Evolutionary conservation across 805 yeast genomes (phyloP).

Genomic region (Wickerhamiella shivajii): DNA sequence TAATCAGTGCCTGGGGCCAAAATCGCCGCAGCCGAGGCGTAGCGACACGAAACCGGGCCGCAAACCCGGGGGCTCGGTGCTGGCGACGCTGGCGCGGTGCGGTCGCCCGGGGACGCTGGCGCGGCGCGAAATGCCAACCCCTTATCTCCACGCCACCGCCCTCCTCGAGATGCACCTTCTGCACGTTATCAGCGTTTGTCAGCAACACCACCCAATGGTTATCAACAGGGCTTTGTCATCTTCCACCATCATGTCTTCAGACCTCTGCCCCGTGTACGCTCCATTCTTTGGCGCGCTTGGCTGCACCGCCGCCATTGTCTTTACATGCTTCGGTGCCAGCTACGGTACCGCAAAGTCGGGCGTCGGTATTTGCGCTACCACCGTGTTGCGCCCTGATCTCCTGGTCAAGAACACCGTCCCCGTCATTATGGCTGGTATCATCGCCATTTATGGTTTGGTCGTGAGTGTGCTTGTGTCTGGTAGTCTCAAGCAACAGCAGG

Average conservation of each 20-base stretch:
- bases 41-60: too few relatives aligned
- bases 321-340: conserved; percentile 98
- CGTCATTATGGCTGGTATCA: conserved; percentile 98
- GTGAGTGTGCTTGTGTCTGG: conserved; percentile 90
- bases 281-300: conserved; percentile 99
- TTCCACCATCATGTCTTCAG: conserved; percentile 11
- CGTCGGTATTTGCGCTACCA: conserved; percentile 97
- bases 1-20: too few relatives aligned
- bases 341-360: conserved; percentile 99
- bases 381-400: conserved; percentile 94
- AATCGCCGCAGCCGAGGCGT: too few relatives aligned
- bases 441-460: conserved; percentile 94
- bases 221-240: too few relatives aligned
- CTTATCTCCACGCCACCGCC: too few relatives aligned
- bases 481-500: conserved; percentile 76
- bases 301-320: conserved; percentile 97
- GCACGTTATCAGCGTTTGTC: too few relatives aligned
- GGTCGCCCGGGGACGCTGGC: too few relatives aligned
- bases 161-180: too few relatives aligned
- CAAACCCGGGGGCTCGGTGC: too few relatives aligned
- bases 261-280: conserved; percentile 22
- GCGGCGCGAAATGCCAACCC: too few relatives aligned
- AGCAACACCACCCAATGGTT: too few relatives aligned
- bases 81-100: too few relatives aligned
- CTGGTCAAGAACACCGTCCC: conserved; percentile 89